A percentile compares a stretch with the other conserved stretches of the same genome.
Evolutionary conservation across 352 stramenopile genomes (phyloP).

Genomic region (Elongisporangium anandrum): DNA sequence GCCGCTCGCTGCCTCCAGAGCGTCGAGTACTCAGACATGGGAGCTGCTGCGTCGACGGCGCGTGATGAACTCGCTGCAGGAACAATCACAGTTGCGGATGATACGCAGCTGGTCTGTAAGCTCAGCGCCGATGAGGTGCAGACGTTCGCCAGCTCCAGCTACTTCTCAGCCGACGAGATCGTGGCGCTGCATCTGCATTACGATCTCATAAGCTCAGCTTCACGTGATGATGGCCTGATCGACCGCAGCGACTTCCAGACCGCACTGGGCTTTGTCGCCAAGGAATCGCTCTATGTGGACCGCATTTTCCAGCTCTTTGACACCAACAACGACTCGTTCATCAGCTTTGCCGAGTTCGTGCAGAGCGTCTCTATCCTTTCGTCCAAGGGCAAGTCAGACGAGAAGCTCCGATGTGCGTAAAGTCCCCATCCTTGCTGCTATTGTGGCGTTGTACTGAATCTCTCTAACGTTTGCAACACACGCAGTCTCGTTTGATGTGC

Average conservation of each 20-base stretch:
- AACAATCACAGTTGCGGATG: background rate
- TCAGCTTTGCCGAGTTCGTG: conserved; percentile 78
- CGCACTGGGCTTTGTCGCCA: conserved; percentile 66
- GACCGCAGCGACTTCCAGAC: conserved; percentile 80
- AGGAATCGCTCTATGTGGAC: conserved; percentile 82
- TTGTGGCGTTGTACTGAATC: background rate
- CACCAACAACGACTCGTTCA: conserved; percentile 71
- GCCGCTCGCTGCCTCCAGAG: background rate
- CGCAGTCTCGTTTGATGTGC: conserved; percentile 72
- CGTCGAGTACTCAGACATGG: conserved; percentile 23
- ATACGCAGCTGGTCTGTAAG: conserved; percentile 37
- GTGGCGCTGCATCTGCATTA: conserved; percentile 58
- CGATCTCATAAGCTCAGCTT: conserved; percentile 59
- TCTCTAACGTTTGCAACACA: conserved; percentile 12
- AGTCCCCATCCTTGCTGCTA: background rate
- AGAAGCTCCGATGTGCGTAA: conserved; percentile 70
- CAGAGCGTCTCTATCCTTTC: conserved; percentile 70
- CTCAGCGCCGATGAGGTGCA: conserved; percentile 47
- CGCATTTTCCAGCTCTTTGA: conserved; percentile 82
- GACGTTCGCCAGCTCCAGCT: conserved; percentile 29
- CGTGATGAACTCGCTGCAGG: conserved; percentile 30
- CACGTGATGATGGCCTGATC: conserved; percentile 66
- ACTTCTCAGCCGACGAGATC: conserved; percentile 62
- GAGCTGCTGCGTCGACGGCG: conserved; percentile 55
- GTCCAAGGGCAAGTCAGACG: conserved; percentile 52